Base-by-base conservation (phyloP, 345 rosid genomes). In the thale cress (Arabidopsis thaliana) region DNA sequence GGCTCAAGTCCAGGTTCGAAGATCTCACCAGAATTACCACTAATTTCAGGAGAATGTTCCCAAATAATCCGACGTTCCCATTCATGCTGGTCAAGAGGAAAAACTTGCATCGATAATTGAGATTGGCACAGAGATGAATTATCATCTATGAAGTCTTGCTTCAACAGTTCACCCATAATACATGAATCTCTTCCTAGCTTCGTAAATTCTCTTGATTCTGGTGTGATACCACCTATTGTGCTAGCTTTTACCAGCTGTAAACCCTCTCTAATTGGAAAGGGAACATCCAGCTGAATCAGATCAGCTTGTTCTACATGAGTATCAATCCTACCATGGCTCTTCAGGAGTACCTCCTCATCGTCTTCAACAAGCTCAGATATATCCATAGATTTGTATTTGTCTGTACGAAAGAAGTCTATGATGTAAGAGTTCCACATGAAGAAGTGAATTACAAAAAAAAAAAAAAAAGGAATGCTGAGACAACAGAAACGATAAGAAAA, bases 1-100 rank as follows among this genome's bases (percentile, higher is more conserved):
- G 53, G 37, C 20, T 80, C 93, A 44, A 82, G 69, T 70, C 75
- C 84, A 59, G 72, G 71, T 38, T 85, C 87, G 55, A 75, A 80
- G 75, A 84, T 68, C 72, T 82, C 83, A 38, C 76, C 62, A 73
- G 87, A 78, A 70, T 65, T 75, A 69, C 78, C 79, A 76, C 87
- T 82, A 25, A 11, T 59, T 50, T 69, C 78, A 73, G 98, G 87
- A 72, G 87, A 84, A 80, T 69, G 80, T 78, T 85, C 97, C 99
- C 99, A 95, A 16, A 87, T 67, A 81, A 92, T 95, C 52, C 67
- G 83, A 41, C 89, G 84, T 82, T 95, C 97, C 99, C 99, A 95
- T 70, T 92, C 93, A 72, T 83, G 87, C 85, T 95, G 98, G 78
- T 88, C 96, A 78, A 95, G 94, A 57, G 91, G 90, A 75, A 81